Conservation (phyloP, 140 eudicot genomes). For the Cichorium intybus region DNA sequence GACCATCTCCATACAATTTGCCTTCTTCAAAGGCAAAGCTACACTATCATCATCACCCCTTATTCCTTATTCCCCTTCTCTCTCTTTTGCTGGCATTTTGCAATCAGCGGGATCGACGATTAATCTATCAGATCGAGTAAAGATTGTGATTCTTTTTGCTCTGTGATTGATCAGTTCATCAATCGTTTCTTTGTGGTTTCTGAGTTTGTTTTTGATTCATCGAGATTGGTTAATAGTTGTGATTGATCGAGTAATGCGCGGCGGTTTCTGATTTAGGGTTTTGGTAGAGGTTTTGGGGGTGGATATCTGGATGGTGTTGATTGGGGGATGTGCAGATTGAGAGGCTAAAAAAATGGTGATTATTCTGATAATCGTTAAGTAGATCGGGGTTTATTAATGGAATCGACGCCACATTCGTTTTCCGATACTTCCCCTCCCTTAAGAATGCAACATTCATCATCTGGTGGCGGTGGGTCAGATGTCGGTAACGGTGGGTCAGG, state of each 20-base stretch:
- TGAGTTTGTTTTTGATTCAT: constrained; percentile 3
- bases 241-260: constrained; percentile 2
- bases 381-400: constrained; percentile 35
- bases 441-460: constrained; percentile 17
- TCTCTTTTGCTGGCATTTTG: neutral
- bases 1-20: constrained; percentile 11
- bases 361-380: constrained; percentile 4
- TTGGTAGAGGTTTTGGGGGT: neutral
- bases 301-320: neutral
- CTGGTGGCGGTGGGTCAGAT: constrained; percentile 14
- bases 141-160: neutral
- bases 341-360: constrained; percentile 28
- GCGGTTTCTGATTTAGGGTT: constrained; percentile 12
- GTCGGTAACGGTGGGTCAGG: constrained; percentile 14
- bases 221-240: neutral
- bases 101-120: constrained; percentile 8
- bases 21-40: constrained; percentile 28
- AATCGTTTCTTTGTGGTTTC: neutral
- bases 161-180: constrained; percentile 14
- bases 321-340: constrained; percentile 28
- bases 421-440: constrained; percentile 28
- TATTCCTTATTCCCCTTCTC: constrained; percentile 1
- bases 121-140: constrained; percentile 16
- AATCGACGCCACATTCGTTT: constrained; percentile 34
- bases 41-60: neutral